Conservation (phyloP, 176 grass and related monocot genomes). For the Guadua angustifolia region DNA sequence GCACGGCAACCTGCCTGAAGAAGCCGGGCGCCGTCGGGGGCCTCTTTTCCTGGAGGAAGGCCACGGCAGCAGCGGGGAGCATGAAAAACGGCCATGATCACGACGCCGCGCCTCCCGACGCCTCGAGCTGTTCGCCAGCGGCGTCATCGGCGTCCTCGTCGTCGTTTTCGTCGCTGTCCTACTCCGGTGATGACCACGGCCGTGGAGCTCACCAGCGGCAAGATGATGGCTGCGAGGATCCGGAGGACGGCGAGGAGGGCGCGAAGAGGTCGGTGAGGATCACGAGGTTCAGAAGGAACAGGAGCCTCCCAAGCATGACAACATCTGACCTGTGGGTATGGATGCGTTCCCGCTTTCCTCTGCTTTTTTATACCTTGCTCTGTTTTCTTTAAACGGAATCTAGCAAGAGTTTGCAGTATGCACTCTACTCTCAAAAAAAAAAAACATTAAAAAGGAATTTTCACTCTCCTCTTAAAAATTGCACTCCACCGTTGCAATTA, state of each 20-base stretch:
- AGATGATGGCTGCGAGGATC: not conserved
- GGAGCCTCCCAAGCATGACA: slow-evolving; percentile 45
- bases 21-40: slow-evolving; percentile 9
- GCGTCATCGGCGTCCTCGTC: slow-evolving; percentile 10
- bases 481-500: not conserved
- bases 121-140: slow-evolving; percentile 1
- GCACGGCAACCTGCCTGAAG: not conserved
- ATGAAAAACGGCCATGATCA: not conserved
- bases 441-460: too few species aligned
- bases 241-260: not conserved
- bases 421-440: too few species aligned
- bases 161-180: not conserved
- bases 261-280: slow-evolving; percentile 40
- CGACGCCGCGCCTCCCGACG: not conserved
- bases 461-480: too few species aligned
- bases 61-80: not conserved
- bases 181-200: slow-evolving; percentile 22
- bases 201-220: not conserved
- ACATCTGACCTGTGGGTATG: slow-evolving; percentile 64
- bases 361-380: not conserved
- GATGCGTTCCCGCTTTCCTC: slow-evolving; percentile 6
- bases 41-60: slow-evolving; percentile 46
- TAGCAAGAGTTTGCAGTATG: too few species aligned
- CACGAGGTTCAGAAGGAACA: slow-evolving; percentile 55
- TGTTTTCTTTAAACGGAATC: not conserved